Evolutionary conservation across 352 stramenopile genomes (phyloP), one percentile per base, ranked within the genome.

Genomic region (Globisporangium viniferum): DNA sequence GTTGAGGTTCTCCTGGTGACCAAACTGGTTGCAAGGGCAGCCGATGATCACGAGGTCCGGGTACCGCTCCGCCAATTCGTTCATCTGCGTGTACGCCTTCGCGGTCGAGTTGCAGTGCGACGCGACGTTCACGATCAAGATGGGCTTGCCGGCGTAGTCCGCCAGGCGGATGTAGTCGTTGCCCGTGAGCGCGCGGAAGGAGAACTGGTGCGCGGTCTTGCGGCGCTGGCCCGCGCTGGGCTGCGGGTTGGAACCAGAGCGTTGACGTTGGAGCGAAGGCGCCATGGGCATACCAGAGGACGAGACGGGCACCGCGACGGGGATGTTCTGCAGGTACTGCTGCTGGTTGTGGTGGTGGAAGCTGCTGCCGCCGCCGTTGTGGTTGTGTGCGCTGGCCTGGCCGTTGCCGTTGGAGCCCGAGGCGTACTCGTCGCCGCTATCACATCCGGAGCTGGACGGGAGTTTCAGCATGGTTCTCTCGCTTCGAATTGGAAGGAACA

Each of bases 101-200:
- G 77, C 80, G 18, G 85, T 93, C 41, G 85, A 91, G 69, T 91
- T 93, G 66, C 85, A 93, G 65, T 93, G 85, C 63, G 85, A 93
- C 67, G 85, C 85, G 29, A 93, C 85, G 69, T 93, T 93, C 64
- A 91, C 81, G 46, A 93, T 80, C 27, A 93, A 70, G 49, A 91
- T 71, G 7, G 79, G 53, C 66, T 91, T 91, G 62, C 83, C 82
- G 14, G 74, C 73, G 64, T 78, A 93, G 68, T 93, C 85, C 2
- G 81, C 76, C 58, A 93, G 77, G 5, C 82, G 85, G 31, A 93
- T 77, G 60, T 86, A 81, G 5, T 88, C 79, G 59, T 75, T 82
- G 46, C 76, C 80, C 5, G 74, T 79, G 62, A 93, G 80, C 64
- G 78, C 82, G 59, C 83, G 83, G 75, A 93, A 91, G 18, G 85